Evolutionary conservation across 1,139 yeast genomes (phyloP), one percentile per base, ranked within the genome.

Genomic region (Debaryomyces nepalensis): DNA sequence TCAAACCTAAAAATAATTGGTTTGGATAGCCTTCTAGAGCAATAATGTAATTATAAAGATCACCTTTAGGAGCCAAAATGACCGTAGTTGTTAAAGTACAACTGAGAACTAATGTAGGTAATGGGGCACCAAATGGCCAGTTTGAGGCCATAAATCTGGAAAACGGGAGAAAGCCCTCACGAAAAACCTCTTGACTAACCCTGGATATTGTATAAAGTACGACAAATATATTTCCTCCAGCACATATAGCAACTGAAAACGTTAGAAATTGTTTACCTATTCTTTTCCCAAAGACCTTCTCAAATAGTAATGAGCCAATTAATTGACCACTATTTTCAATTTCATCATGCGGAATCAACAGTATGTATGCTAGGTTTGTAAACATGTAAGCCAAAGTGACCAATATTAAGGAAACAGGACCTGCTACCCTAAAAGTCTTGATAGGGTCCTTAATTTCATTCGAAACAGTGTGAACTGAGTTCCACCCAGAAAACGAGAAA

Each of bases 1-100:
- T 68, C 7, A 79, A 63, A 0, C 73, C 63, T 19, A 78, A 60
- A 45, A 79, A 77, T 4, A 81, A 50, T 50, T 78, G 82, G 27
- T 64, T 68, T 14, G 93, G 91, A 54, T 85, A 86, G 2, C 91
- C 84, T 56, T 85, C 87, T 54, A 86, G 67, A 49, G 87, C 82
- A 52, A 86, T 70, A 53, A 87, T 80, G 55, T 86, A 85, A 54
- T 83, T 82, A 67, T 86, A 87, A 26, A 90, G 84, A 55, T 86
- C 93, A 15, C 90, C 91, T 21, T 83, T 79, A 7, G 93, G 91
- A 22, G 88, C 83, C 2, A 81, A 53, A 44, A 86, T 69, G n/a
- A 86, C 57, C 3, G 58, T 12, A 0, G 71, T 63, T 2, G 75
- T 61, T 10, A 72, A 50, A 2, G 50, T 24, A 14, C 68, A 59